Percentiles rank a stretch among this genome's conserved stretches.
Conservation (phyloP, 176 grass and related monocot species). For the Hordeum vulgare region MorexV3_pseudomolecules_assembly NC_058520.1:580666826-580667325, state of each 20-base stretch:
- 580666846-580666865: neutral
- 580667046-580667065: neutral
- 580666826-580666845: neutral
- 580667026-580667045: neutral
- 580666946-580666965: neutral
- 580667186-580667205: neutral
- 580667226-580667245: neutral
- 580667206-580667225: neutral
- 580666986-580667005: too few relatives aligned
- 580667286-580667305: conserved; percentile 46
- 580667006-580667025: too few relatives aligned
- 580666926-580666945: neutral
- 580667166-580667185: neutral
- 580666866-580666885: neutral
- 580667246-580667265: neutral
- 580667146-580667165: neutral
- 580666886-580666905: neutral
- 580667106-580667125: neutral
- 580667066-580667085: neutral
- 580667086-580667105: neutral
- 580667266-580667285: conserved; percentile 3
- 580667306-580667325: conserved; percentile 34
- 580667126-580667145: neutral
- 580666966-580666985: too few relatives aligned
- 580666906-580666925: neutral